Conservation (phyloP, 495 filamentous ascomycete genomes). For the Penicillium arizonense region DNA sequence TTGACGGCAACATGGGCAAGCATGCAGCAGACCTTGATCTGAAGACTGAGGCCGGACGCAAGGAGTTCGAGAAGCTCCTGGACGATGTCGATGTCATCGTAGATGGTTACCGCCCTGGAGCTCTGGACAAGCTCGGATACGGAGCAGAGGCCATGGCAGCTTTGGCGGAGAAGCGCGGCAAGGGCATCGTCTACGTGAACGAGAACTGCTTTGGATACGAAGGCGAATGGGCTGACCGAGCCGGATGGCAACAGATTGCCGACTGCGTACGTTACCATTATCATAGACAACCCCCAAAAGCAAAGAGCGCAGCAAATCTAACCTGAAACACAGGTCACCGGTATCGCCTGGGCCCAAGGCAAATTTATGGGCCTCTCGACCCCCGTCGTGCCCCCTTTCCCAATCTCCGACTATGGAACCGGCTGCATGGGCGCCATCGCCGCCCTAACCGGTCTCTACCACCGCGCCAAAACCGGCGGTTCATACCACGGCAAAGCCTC, state of each 20-base stretch:
- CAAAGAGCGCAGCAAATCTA: slow-evolving; percentile 21
- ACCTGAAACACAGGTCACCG: slow-evolving; percentile 46
- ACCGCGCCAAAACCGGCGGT: slow-evolving; percentile 60
- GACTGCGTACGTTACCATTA: slow-evolving; percentile 38
- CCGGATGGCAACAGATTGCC: slow-evolving; percentile 58
- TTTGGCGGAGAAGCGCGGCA: slow-evolving; percentile 52
- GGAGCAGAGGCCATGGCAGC: slow-evolving; percentile 49
- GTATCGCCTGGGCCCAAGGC: slow-evolving; percentile 73
- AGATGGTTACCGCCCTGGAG: slow-evolving; percentile 68
- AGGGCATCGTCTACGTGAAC: slow-evolving; percentile 66
- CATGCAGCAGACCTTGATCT: slow-evolving; percentile 58
- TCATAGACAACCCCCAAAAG: background rate
- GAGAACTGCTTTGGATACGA: slow-evolving; percentile 72
- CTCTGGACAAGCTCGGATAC: slow-evolving; percentile 64
- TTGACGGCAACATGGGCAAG: slow-evolving; percentile 76
- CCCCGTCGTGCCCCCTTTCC: slow-evolving; percentile 77
- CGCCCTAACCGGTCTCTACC: slow-evolving; percentile 60
- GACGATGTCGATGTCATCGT: slow-evolving; percentile 59
- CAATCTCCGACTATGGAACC: slow-evolving; percentile 79
- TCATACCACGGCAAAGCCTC: slow-evolving; percentile 63
- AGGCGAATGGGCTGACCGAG: slow-evolving; percentile 46
- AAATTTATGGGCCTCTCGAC: slow-evolving; percentile 66
- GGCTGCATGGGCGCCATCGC: slow-evolving; percentile 65
- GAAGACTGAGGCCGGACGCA: slow-evolving; percentile 48
- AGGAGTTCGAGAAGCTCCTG: slow-evolving; percentile 57